phyloP scores from a whole-genome alignment of 441 rosid species.

The Omphalea diandra region DNA sequence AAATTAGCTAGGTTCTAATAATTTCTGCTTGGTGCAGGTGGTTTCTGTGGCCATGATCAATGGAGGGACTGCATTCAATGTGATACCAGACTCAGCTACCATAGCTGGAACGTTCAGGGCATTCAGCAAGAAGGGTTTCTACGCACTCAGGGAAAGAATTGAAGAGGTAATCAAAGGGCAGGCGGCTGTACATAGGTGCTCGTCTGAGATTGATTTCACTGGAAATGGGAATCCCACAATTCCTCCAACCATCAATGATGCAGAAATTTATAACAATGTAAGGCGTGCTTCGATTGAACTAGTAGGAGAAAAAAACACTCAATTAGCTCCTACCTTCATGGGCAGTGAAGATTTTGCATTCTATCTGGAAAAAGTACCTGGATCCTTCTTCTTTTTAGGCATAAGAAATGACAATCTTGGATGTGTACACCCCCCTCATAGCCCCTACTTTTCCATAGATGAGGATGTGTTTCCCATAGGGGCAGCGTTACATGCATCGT shows the following conservation, averaged over 20 bases:
- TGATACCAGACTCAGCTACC: slow-evolving; percentile 53
- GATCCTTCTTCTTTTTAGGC: slow-evolving; percentile 44
- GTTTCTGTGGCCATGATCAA: slow-evolving; percentile 46
- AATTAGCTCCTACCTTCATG: slow-evolving; percentile 39
- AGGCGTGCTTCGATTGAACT: slow-evolving; percentile 28
- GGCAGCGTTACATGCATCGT: slow-evolving; percentile 46
- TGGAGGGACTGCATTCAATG: slow-evolving; percentile 49
- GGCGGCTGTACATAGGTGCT: slow-evolving; percentile 31
- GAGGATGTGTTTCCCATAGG: slow-evolving; percentile 56
- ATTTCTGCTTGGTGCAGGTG: slow-evolving; percentile 29
- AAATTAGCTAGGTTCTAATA: neutral
- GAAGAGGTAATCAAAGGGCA: slow-evolving; percentile 55
- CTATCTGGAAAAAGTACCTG: slow-evolving; percentile 44
- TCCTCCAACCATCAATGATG: slow-evolving; percentile 53
- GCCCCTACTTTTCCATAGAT: slow-evolving; percentile 49
- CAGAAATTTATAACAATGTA: slow-evolving; percentile 32
- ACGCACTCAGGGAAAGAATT: slow-evolving; percentile 47
- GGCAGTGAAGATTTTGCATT: slow-evolving; percentile 70
- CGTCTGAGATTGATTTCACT: slow-evolving; percentile 23
- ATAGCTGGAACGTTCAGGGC: slow-evolving; percentile 64
- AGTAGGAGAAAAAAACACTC: slow-evolving; percentile 44
- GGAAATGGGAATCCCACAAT: slow-evolving; percentile 23
- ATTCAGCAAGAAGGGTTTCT: slow-evolving; percentile 48
- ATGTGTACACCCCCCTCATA: slow-evolving; percentile 38
- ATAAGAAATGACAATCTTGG: slow-evolving; percentile 42